Evolutionary conservation across 1,139 yeast genomes (phyloP), one percentile per base, ranked within the genome.

Genomic region (Candida sojae): DNA sequence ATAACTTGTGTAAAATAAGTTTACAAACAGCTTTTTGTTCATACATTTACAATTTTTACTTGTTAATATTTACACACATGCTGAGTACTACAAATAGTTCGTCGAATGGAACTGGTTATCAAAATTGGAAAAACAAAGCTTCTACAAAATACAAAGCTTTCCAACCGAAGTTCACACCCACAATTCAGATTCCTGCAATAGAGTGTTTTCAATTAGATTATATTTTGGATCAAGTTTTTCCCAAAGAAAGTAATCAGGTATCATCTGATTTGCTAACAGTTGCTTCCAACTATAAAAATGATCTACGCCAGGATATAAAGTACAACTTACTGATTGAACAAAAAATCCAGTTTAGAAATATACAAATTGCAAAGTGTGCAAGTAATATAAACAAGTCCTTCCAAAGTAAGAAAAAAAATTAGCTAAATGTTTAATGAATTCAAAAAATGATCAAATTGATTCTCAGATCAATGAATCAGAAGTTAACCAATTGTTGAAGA

Each of bases 201-300:
- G 75, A 73, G 10, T 59, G 65, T 37, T 79, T 79, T 58, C 65
- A 66, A 43, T 58, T 79, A 21, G 70, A 67, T 47, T 60, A 61
- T 45, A 73, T 79, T 23, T 56, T 77, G 21, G 51, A 58, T 25
- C 60, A 62, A n/a, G 65, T 65, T 1, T 56, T 77, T 4, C 53
- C 55, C 12, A 56, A 55, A 7, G 77, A 75, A 47, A 57, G 75
- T 5, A 62, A 63, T 9, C 70, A 67, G 36, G 70, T 75, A 26
- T 58, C 64, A 0, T 63, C 65, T 11, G 62, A 77, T 21, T 54
- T 78, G 6, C 48, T 70, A 23, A 54, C 59, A 8, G 78, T 75
- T 5, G 58, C 73, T 2, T 39, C 57, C 12, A 70, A 68, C 48
- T 79, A 75, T 56, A 73, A 71, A 42, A 58, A 63, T 38, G 83